Percentiles rank a stretch among this genome's conserved stretches.
phyloP scores from a whole-genome alignment of 1,139 yeast species.

The Torulaspora globosa region DNA sequence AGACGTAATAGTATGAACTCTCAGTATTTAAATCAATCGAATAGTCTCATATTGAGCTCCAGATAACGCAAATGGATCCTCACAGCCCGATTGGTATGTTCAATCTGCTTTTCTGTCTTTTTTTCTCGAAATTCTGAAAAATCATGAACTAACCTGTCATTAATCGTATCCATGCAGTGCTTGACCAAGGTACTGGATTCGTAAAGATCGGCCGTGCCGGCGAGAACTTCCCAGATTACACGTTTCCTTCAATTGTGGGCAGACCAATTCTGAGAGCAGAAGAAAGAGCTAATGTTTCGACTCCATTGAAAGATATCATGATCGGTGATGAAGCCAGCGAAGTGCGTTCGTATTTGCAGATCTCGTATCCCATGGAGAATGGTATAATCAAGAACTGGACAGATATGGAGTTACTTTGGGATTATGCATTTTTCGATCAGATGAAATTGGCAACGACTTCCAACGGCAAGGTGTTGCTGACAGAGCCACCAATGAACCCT shows the following conservation, averaged over 20 bases:
- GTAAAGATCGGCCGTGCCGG: slow-evolving; percentile 95
- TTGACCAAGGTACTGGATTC: slow-evolving; percentile 99
- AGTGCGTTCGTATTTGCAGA: slow-evolving; percentile 82
- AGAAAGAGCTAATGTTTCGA: slow-evolving; percentile 64
- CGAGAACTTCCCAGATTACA: slow-evolving; percentile 93
- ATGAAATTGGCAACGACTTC: slow-evolving; percentile 71
- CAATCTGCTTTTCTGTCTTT: neutral
- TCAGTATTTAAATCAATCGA: neutral
- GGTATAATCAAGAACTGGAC: slow-evolving; percentile 98
- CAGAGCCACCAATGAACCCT: slow-evolving; percentile 99
- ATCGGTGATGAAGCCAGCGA: slow-evolving; percentile 95
- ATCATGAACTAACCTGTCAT: slow-evolving; percentile 11
- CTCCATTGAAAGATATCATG: slow-evolving; percentile 77
- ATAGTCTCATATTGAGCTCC: neutral
- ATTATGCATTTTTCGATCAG: slow-evolving; percentile 89
- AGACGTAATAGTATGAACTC: neutral
- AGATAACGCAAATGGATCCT: slow-evolving; percentile 31
- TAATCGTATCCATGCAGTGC: slow-evolving; percentile 46
- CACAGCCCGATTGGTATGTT: slow-evolving; percentile 38
- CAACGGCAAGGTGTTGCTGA: slow-evolving; percentile 77
- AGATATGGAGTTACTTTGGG: slow-evolving; percentile 98
- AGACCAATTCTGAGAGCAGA: slow-evolving; percentile 97
- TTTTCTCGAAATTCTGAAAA: neutral
- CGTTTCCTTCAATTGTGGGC: slow-evolving; percentile 98
- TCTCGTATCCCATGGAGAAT: slow-evolving; percentile 96